Evolutionary conservation across 116 monocot genomes (phyloP).

Genomic region (Trichopus zeylanicus): DNA sequence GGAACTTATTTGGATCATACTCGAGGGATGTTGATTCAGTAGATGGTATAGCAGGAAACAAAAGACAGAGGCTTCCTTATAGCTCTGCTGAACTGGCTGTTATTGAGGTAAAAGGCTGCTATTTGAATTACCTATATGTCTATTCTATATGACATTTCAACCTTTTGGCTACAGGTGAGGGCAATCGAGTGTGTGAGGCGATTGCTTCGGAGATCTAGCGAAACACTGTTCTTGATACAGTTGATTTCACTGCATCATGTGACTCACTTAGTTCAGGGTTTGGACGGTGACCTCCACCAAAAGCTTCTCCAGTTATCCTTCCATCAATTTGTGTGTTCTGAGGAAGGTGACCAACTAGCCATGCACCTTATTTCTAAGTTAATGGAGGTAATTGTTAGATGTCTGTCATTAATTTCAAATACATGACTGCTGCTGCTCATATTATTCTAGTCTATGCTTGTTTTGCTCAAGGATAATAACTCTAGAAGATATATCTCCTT

Average conservation of each 20-base stretch:
- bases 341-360: conserved; percentile 86
- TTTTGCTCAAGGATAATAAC: neutral
- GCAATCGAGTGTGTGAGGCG: conserved; percentile 96
- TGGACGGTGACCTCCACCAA: conserved; percentile 45
- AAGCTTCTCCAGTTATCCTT: conserved; percentile 75
- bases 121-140: neutral
- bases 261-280: conserved; percentile 64
- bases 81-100: conserved; percentile 78
- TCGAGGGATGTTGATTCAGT: conserved; percentile 19
- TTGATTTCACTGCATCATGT: conserved; percentile 79
- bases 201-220: conserved; percentile 84
- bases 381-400: conserved; percentile 64
- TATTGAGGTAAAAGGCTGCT: conserved; percentile 66
- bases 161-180: conserved; percentile 48
- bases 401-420: neutral
- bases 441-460: neutral
- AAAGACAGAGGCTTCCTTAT: conserved; percentile 63
- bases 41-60: conserved; percentile 34
- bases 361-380: conserved; percentile 80
- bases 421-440: neutral
- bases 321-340: conserved; percentile 88
- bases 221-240: conserved; percentile 94
- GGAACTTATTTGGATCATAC: conserved; percentile 24
- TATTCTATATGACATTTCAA: conserved; percentile 4
- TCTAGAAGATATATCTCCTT: neutral